Percentiles rank a stretch among this genome's conserved stretches.
phyloP scores from a whole-genome alignment of 805 yeast species.

The Lipomyces spencermartinsiae region DNA sequence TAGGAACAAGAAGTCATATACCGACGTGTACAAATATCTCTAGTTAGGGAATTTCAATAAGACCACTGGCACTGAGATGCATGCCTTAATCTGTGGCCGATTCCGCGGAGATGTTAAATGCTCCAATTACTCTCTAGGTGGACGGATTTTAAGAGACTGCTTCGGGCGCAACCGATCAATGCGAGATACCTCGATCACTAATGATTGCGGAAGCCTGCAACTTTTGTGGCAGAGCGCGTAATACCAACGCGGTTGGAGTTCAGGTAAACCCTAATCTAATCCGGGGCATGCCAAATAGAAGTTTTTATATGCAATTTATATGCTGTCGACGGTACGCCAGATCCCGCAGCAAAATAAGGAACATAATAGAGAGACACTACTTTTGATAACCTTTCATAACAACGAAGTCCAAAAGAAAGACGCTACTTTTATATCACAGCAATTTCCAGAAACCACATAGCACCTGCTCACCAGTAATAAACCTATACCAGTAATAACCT shows the following conservation, averaged over 20 bases:
- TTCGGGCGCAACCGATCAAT: background rate
- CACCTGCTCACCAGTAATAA: background rate
- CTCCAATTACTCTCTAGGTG: background rate
- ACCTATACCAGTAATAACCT: background rate
- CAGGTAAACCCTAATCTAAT: background rate
- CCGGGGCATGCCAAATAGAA: no score
- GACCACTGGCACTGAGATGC: background rate
- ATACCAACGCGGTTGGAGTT: background rate
- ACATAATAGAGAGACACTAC: background rate
- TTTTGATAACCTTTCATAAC: background rate
- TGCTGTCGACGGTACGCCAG: background rate
- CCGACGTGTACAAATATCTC: background rate
- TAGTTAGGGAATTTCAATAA: background rate
- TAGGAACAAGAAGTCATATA: background rate
- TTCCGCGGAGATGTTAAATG: background rate
- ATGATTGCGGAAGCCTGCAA: no score
- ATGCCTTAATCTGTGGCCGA: background rate
- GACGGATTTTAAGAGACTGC: background rate
- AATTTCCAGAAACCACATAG: background rate
- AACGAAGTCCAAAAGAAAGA: background rate
- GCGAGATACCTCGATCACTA: background rate
- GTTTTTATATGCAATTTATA: no score
- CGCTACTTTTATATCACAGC: background rate
- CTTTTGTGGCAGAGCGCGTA: no score
- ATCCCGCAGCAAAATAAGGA: background rate